Conservation (phyloP, 169 alveolate genomes). For the Plasmodium vinckei region DNA sequence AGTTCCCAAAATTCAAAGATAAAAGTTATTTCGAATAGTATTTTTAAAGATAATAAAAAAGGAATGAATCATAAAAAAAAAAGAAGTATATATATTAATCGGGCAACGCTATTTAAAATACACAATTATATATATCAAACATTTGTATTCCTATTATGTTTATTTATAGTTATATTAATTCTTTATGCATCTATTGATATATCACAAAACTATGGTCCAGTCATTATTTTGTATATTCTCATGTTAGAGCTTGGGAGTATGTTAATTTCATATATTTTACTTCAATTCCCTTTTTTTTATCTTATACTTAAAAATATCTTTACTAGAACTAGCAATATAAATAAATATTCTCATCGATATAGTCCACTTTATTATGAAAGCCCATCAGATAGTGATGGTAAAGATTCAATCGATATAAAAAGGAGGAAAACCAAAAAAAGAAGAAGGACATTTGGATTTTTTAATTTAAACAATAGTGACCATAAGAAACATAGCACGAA, state of each 20-base stretch:
- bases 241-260: constrained; percentile 59
- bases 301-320: constrained; percentile 40
- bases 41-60: not conserved
- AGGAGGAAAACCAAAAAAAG: constrained; percentile 14
- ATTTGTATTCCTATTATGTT: constrained; percentile 35
- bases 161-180: constrained; percentile 31
- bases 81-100: constrained; percentile 10
- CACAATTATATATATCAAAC: constrained; percentile 52
- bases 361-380: constrained; percentile 61
- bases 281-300: constrained; percentile 68
- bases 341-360: constrained; percentile 63
- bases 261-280: constrained; percentile 52
- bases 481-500: constrained; percentile 25
- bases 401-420: constrained; percentile 23
- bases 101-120: constrained; percentile 17
- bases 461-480: constrained; percentile 1
- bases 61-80: not conserved
- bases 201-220: constrained; percentile 32
- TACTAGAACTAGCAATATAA: constrained; percentile 52
- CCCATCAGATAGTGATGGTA: constrained; percentile 28
- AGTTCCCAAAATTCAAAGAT: not conserved
- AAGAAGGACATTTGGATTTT: constrained; percentile 15
- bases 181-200: constrained; percentile 74
- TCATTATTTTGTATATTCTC: constrained; percentile 40
- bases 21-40: constrained; percentile 13